Base-by-base conservation (phyloP, 257 asterid species). In the Prunella vulgaris region DNA sequence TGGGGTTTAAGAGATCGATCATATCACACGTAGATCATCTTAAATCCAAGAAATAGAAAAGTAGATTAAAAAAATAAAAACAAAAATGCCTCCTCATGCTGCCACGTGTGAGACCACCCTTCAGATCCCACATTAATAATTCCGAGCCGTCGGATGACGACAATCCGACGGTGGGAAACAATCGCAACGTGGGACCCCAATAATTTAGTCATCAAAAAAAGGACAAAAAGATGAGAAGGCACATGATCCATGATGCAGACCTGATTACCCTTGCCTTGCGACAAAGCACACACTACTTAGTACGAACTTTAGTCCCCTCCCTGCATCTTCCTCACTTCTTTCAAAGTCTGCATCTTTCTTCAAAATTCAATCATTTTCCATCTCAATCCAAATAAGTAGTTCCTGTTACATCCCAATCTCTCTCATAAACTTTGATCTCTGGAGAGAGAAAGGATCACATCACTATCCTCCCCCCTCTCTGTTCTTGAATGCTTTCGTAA, bases 371-470 rank as follows among this genome's bases (percentile, higher is more conserved):
- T 57, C 68, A 54, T 70, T 25, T 74, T 79, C 78, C 78, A 60
- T 75, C 79, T 81, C 70, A 57, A 84, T 87, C 83, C 87, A 82
- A 84, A 74, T 74, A 75, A 83, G 69, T 37, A 72, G 77, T 80
- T 82, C 79, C 64, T 71, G 35, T 64, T 10, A 14, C 72, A 38
- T 37, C 68, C 33, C 18, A 62, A 13, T 70, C 72, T 44, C 73
- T 62, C 66, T 32, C 65, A 7, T 79, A 53, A 53, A 56, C 71
- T 44, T 40, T 54, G 64, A 60, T 67, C 67, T 72, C 64, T 15
- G 30, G 13, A 28, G 27, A 24, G 7, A 8, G 10, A 3, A 5
- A 52, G 12, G 7, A 13, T 42, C 17, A 42, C 18, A 42, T 42
- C 1, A 13, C 15, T 14, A 10, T 13, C 1, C n/a, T 14, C 65